Evolutionary conservation across 805 yeast genomes (phyloP), one percentile per base, ranked within the genome.

Genomic region (Schwanniomyces sp.): DNA sequence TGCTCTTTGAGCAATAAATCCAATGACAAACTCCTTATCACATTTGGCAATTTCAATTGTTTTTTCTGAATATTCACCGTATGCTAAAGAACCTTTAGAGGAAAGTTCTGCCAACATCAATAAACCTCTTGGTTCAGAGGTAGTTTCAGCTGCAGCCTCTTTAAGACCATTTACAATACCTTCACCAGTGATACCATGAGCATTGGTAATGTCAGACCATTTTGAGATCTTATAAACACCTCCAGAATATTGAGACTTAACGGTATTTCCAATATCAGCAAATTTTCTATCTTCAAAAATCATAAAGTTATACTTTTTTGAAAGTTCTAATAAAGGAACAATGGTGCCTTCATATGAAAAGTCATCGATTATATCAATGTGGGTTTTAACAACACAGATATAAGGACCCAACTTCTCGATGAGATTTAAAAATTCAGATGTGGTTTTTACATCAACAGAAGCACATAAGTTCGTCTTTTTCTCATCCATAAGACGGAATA

Each of bases 261-360:
- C 99, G 1, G 99, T 94, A 62, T 91, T 90, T 14, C 99, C 99
- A 58, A 94, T 94, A 67, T 94, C 99, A 21, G 99, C 99, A 69
- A 94, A 94, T 71, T 94, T 94, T 54, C 99, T 80, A 70, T 94
- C 99, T 71, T 94, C 99, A 63, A 94, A 94, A 55, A 94, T 86
- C 76, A 94, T 71, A 61, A 94, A 94, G 54, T 86, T 82, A 72
- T 91, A 92, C 62, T 91, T 90, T 57, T 81, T 72, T 17, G 97
- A 81, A 28, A 94, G 74, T 45, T 63, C 81, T 49, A 85, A 68
- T 52, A 94, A 72, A 1, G 98, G 97, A 6, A 68, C 67, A 26
- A 92, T 79, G 0, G 97, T 91, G 1, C 77, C 79, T 45, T 89
- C 96, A 63, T 84, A 85, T 1, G 88, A 71, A 65, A 92, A 94